Evolutionary conservation across 108 stramenopile genomes (phyloP).

Genomic region (Mayamaea pseudoterrestris): DNA sequence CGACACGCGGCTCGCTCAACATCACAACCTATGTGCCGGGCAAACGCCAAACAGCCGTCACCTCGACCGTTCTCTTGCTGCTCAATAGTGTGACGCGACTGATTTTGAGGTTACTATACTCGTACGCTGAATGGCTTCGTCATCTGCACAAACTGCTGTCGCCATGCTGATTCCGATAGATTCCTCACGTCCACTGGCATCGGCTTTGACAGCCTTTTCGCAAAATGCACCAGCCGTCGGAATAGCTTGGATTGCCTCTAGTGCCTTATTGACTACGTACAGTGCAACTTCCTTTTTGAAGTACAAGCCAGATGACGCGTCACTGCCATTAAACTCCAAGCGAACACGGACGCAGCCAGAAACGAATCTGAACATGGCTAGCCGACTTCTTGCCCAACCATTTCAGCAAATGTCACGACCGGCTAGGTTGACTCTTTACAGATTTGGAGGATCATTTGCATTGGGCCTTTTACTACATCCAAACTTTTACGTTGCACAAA

Average conservation of each 20-base stretch:
- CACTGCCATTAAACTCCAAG: slow-evolving; percentile 1
- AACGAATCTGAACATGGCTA: not conserved
- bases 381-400: not conserved
- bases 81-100: too few relatives aligned
- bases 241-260: slow-evolving; percentile 48
- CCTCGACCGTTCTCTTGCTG: too few relatives aligned
- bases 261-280: slow-evolving; percentile 60
- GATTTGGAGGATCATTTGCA: slow-evolving; percentile 55
- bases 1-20: too few relatives aligned
- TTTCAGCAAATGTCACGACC: slow-evolving; percentile 27
- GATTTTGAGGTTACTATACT: not conserved
- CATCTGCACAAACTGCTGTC: too few relatives aligned
- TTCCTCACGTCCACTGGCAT: not conserved
- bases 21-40: too few relatives aligned
- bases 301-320: too few relatives aligned
- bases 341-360: slow-evolving; percentile 2
- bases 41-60: too few relatives aligned
- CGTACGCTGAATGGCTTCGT: not conserved
- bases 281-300: slow-evolving; percentile 60
- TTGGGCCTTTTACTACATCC: slow-evolving; percentile 50
- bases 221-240: slow-evolving; percentile 21
- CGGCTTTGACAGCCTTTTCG: not conserved
- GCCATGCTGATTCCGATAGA: too few relatives aligned
- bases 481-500: slow-evolving; percentile 22
- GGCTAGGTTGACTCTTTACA: slow-evolving; percentile 48